These are phyloP conservation scores for Epichloe gansuensis DNA, from an alignment of 2,329 filamentous ascomycete genomes.

Conservation along the genomic window DNA sequence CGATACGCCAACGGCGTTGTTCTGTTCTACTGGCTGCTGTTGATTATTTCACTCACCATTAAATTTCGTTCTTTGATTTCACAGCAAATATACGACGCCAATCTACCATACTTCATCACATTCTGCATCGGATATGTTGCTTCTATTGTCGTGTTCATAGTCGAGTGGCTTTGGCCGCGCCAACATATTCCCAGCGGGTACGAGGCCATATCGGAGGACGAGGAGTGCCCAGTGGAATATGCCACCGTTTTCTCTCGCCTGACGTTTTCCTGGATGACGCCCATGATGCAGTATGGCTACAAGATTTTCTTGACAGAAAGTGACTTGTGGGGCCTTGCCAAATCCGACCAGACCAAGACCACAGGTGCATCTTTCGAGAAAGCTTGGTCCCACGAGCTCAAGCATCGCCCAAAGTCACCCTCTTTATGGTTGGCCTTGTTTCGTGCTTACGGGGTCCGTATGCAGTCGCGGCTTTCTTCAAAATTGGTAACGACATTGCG, in stretches of 20 bases:
- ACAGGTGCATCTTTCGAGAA: constrained; percentile 60
- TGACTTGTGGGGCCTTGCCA: constrained; percentile 85
- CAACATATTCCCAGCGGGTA: constrained; percentile 44
- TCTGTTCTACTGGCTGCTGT: constrained; percentile 84
- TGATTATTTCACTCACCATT: constrained; percentile 64
- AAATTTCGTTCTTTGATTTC: constrained; percentile 80
- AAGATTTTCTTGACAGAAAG: constrained; percentile 85
- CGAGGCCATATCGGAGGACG: constrained; percentile 44
- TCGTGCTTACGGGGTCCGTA: constrained; percentile 76
- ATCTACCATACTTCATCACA: constrained; percentile 63
- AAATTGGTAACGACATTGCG: constrained; percentile 73
- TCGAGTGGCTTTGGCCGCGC: constrained; percentile 86
- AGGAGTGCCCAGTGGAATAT: constrained; percentile 69
- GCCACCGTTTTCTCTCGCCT: constrained; percentile 87
- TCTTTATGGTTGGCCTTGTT: constrained; percentile 82
- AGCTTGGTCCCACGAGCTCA: constrained; percentile 67
- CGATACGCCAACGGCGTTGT: constrained; percentile 79
- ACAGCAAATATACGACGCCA: constrained; percentile 56
- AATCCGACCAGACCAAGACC: constrained; percentile 62
- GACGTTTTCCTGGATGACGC: constrained; percentile 98
- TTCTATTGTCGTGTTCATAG: constrained; percentile 55
- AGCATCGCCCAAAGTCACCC: constrained; percentile 41
- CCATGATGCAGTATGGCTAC: constrained; percentile 92
- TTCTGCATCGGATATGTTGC: constrained; percentile 64
- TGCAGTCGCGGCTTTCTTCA: constrained; percentile 69